Evolutionary conservation across 805 yeast species (phyloP), one percentile per base, ranked within the genome.

Genomic region (Ogataea dorogensis): DNA sequence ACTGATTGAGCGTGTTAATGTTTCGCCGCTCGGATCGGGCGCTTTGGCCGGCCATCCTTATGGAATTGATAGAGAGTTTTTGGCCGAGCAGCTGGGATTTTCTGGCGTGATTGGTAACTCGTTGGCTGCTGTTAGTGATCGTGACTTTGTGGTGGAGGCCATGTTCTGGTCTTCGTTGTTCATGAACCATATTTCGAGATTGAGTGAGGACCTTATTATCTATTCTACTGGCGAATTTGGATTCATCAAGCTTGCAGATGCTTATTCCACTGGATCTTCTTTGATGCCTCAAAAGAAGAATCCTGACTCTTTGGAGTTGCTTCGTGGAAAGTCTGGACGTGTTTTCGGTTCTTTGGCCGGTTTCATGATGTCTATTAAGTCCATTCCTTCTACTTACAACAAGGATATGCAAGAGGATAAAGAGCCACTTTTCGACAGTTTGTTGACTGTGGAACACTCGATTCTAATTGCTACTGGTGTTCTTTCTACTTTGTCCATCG

Each of bases 11-110:
- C 80, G 98, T 63, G 78, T 87, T 38, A 93, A 94, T 59, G 78
- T 74, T 50, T 82, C 88, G 23, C 99, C 99, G 28, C 72, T 93
- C 43, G 99, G 99, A 37, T 80, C 91, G 5, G 99, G 99, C 53
- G 99, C 99, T 6, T 73, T 93, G 43, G 98, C 99, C 13, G 99
- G 99, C 39, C 98, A 93, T 61, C 98, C 99, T 24, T 93, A 89
- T 57, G 98, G 98, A n/a, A 86, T 93, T 48, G 98, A 93, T 64
- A 76, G 99, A 59, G 96, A 91, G 59, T 88, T 66, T 54, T 64
- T 93, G 48, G 96, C 97, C 16, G 56, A 72, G 31, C 84, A 79
- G 13, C 71, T 93, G 27, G 94, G 91, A 0, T 93, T 93, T 53
- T 64, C 70, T 37, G 81, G 88, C 4, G 88, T 86, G 30, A 89